These are phyloP conservation scores for Fusarium nematophilum DNA, from an alignment of 2,329 filamentous ascomycete species.

Conservation along the genomic window DNA sequence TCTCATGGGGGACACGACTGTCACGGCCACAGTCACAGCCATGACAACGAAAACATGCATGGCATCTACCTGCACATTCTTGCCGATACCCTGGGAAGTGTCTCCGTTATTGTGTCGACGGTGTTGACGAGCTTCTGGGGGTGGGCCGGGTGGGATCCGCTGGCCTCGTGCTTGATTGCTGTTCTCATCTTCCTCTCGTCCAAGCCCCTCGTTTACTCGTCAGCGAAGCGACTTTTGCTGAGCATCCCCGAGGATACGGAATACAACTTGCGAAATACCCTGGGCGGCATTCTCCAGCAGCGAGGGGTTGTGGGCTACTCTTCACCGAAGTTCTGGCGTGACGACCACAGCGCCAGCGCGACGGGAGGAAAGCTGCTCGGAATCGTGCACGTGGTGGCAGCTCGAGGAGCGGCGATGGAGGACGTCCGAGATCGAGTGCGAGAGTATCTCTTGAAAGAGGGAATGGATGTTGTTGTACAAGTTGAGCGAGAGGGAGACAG, in stretches of 20 bases:
- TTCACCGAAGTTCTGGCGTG: conserved; percentile 92
- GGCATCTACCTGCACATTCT: conserved; percentile 97
- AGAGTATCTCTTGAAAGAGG: conserved; percentile 75
- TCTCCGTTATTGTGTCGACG: conserved; percentile 93
- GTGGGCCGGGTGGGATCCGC: conserved; percentile 94
- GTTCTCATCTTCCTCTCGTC: conserved; percentile 93
- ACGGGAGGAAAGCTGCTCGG: conserved; percentile 73
- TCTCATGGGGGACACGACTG: conserved; percentile 52
- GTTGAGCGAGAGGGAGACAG: conserved; percentile 85
- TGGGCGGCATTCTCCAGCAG: conserved; percentile 84
- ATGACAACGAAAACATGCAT: conserved; percentile 97
- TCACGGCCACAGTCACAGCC: conserved; percentile 56
- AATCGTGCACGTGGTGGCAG: conserved; percentile 86
- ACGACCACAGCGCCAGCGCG: conserved; percentile 68
- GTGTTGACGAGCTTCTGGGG: conserved; percentile 86
- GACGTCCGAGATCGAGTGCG: conserved; percentile 85
- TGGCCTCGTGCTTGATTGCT: conserved; percentile 94
- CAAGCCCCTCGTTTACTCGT: conserved; percentile 85
- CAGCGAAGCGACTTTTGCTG: conserved; percentile 84
- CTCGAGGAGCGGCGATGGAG: conserved; percentile 77
- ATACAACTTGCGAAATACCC: conserved; percentile 85
- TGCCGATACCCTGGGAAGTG: conserved; percentile 92
- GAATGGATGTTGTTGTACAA: conserved; percentile 87
- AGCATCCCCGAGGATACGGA: conserved; percentile 87
- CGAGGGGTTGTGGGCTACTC: conserved; percentile 87